Conservation (phyloP, 352 stramenopile species). For the Pythium plurisporium region DNA sequence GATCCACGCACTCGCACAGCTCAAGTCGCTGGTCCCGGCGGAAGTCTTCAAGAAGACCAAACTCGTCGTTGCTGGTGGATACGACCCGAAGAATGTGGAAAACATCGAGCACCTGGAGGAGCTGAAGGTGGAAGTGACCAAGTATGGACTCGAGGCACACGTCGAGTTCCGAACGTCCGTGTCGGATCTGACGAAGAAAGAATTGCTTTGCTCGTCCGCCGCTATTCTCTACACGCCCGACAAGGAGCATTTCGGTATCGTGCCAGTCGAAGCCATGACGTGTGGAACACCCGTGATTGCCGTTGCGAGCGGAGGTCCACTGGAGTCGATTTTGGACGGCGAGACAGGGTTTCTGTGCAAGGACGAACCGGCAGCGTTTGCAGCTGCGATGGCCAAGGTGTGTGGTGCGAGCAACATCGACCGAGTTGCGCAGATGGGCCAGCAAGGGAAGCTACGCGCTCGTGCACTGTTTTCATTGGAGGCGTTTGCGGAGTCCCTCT, state of each 20-base stretch:
- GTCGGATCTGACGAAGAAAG: slow-evolving; percentile 81
- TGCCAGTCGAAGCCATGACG: slow-evolving; percentile 98
- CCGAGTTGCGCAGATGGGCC: slow-evolving; percentile 41
- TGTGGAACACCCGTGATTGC: slow-evolving; percentile 93
- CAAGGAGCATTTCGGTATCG: slow-evolving; percentile 99
- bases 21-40: slow-evolving; percentile 36
- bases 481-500: slow-evolving; percentile 65
- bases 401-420: slow-evolving; percentile 30
- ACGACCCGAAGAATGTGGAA: slow-evolving; percentile 94
- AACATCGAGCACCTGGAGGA: slow-evolving; percentile 95
- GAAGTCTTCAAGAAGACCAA: slow-evolving; percentile 51
- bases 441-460: slow-evolving; percentile 44
- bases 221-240: slow-evolving; percentile 96
- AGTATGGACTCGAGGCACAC: slow-evolving; percentile 43
- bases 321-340: slow-evolving; percentile 93
- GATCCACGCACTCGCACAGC: slow-evolving; percentile 70
- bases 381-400: slow-evolving; percentile 53
- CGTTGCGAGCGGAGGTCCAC: slow-evolving; percentile 91
- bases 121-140: slow-evolving; percentile 71
- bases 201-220: slow-evolving; percentile 78
- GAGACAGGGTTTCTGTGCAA: slow-evolving; percentile 83
- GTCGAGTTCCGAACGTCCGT: slow-evolving; percentile 90
- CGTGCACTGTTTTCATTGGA: slow-evolving; percentile 65
- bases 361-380: slow-evolving; percentile 52
- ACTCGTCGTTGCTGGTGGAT: slow-evolving; percentile 94